These are phyloP conservation scores for Acacia melanoxylon DNA, from an alignment of 306 rosid species.

Conservation along the genomic window DNA sequence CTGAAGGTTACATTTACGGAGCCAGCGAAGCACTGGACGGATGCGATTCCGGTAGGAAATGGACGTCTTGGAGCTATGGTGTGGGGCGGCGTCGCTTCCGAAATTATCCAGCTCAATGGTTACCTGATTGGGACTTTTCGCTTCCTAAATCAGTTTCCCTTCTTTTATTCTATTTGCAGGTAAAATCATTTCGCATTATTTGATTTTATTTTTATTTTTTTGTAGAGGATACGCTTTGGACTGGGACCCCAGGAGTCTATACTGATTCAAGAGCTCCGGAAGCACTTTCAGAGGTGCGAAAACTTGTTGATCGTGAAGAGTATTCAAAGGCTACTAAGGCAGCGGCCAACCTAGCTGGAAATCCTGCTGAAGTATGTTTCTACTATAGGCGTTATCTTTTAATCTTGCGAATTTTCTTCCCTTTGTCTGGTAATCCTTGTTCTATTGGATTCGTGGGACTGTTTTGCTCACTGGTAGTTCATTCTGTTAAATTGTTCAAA, in stretches of 20 bases:
- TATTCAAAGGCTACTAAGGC: conserved; percentile 63
- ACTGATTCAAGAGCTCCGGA: conserved; percentile 56
- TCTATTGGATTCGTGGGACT: not conserved
- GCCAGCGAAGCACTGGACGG: conserved; percentile 78
- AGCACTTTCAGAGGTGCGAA: conserved; percentile 55
- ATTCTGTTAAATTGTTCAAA: not conserved
- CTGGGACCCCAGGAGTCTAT: conserved; percentile 68
- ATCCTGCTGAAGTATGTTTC: conserved; percentile 51
- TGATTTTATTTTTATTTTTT: not conserved
- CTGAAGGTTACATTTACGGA: conserved; percentile 56
- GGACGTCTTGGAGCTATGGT: conserved; percentile 89
- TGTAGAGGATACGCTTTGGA: conserved; percentile 85
- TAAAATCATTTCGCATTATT: not conserved
- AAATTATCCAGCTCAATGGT: conserved; percentile 74
- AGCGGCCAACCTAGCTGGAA: conserved; percentile 53
- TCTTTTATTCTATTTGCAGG: not conserved
- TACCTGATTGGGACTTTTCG: not conserved
- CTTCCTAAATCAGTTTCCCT: not conserved
- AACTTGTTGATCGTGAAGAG: conserved; percentile 53
- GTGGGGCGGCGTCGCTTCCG: conserved; percentile 65
- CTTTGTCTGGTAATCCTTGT: not conserved
- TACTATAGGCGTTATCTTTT: not conserved
- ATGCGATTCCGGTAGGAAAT: conserved; percentile 77
- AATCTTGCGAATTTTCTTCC: not conserved
- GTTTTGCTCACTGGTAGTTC: not conserved